Percentiles rank a stretch among this genome's conserved stretches.
Conservation (phyloP, 1,284 basidiomycete species). For the Heterobasidion annosum region DNA sequence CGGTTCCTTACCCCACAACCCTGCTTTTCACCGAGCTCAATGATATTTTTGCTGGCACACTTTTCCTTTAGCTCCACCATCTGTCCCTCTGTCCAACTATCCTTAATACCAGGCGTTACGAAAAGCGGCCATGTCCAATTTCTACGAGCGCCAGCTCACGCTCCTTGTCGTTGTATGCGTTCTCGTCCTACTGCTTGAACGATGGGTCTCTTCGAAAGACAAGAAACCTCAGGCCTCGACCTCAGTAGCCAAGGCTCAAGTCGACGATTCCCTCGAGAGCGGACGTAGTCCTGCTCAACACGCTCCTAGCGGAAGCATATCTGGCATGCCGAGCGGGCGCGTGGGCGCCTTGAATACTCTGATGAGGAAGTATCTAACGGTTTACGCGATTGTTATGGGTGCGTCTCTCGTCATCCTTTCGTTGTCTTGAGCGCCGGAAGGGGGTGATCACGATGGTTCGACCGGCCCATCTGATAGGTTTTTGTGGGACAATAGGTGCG, state of each 20-base stretch:
- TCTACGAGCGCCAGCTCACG: constrained; percentile 47
- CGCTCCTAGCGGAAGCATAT: constrained; percentile 9
- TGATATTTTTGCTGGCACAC: no score
- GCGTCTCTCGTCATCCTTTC: constrained; percentile 14
- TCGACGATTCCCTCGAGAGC: constrained; percentile 14
- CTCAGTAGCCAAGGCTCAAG: constrained; percentile 1
- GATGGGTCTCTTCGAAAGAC: constrained; percentile 24
- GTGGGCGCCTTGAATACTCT: constrained; percentile 26
- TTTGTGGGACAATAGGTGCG: constrained; percentile 33
- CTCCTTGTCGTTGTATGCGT: constrained; percentile 34
- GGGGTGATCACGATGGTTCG: not conserved
- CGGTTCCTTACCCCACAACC: no score
- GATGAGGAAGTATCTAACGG: constrained; percentile 49
- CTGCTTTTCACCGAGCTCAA: no score
- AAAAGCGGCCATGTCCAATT: constrained; percentile 13
- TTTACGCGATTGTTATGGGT: constrained; percentile 71
- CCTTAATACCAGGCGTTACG: no score
- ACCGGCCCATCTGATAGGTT: no score
- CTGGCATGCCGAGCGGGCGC: constrained; percentile 8
- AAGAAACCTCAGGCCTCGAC: constrained; percentile 9
- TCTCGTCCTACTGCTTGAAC: constrained; percentile 37
- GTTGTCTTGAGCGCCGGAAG: not conserved
- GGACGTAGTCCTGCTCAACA: constrained; percentile 18
- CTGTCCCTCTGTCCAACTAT: no score
- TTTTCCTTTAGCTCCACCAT: no score